Evolutionary conservation across 73 alveolate species (phyloP).

Genomic region (Tetrahymena thermophila): DNA sequence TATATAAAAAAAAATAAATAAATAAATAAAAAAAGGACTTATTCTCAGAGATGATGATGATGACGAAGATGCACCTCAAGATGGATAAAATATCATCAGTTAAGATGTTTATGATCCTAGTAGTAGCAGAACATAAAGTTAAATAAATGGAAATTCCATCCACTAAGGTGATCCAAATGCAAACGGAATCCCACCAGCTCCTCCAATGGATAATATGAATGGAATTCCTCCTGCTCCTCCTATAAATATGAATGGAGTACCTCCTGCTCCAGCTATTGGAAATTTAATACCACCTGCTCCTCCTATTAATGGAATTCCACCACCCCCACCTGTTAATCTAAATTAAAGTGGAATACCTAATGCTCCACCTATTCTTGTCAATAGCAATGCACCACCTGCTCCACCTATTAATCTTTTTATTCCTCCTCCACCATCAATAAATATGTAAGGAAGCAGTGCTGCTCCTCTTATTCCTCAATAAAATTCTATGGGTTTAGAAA

Average conservation of each 20-base stretch:
- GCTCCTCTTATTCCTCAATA: background rate
- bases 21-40: background rate
- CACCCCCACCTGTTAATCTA: background rate
- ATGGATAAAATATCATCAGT: background rate
- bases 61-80: background rate
- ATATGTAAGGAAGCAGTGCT: background rate
- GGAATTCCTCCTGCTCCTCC: background rate
- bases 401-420: background rate
- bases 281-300: background rate
- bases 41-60: background rate
- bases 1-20: too few relatives aligned
- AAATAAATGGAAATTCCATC: background rate
- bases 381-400: background rate
- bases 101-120: background rate
- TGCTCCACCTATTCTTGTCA: background rate
- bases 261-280: background rate
- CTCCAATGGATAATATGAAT: background rate
- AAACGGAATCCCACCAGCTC: background rate
- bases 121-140: background rate
- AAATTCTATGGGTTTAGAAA: background rate
- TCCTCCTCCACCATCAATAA: background rate
- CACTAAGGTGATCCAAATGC: background rate
- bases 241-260: background rate
- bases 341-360: background rate
- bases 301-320: background rate